Percentiles rank a stretch among this genome's conserved stretches.
Conservation (phyloP, 768 basidiomycete genomes). For the Nevesoporus exiguus region DNA sequence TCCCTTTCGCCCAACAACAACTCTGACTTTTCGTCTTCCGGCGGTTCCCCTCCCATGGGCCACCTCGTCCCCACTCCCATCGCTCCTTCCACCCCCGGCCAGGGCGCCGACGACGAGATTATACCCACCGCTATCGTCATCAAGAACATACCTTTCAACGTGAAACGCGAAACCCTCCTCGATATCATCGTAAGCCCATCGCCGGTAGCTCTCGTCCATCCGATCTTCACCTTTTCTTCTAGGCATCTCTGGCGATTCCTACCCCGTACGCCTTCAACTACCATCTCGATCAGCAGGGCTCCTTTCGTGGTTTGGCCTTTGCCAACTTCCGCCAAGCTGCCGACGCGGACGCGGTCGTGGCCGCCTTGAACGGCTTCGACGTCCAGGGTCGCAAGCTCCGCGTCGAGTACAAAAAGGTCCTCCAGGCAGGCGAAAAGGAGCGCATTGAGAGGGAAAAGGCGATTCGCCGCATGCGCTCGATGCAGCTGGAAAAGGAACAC, state of each 20-base stretch:
- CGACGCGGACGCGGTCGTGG: constrained; percentile 95
- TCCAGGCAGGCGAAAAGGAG: constrained; percentile 99
- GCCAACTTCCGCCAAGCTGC: constrained; percentile 92
- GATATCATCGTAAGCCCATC: constrained; percentile 82
- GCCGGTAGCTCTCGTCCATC: neutral
- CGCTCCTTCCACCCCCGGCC: constrained; percentile 48
- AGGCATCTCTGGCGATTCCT: constrained; percentile 91
- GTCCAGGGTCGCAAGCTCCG: constrained; percentile 96
- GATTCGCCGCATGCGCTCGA: constrained; percentile 94
- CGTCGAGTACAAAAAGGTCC: constrained; percentile 98
- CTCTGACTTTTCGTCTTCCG: constrained; percentile 85
- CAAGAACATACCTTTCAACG: constrained; percentile 99
- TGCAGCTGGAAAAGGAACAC: constrained; percentile 90
- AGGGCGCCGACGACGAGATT: constrained; percentile 77
- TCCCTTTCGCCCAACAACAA: constrained; percentile 83
- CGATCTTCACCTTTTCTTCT: constrained; percentile 17
- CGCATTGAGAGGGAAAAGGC: constrained; percentile 98
- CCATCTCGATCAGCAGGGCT: constrained; percentile 93
- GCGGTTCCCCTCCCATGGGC: constrained; percentile 69
- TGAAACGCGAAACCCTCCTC: constrained; percentile 93
- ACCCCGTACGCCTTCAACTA: constrained; percentile 99
- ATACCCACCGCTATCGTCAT: constrained; percentile 99
- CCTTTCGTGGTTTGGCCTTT: constrained; percentile 96
- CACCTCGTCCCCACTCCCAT: constrained; percentile 43
- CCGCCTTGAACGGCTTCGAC: constrained; percentile 92